Evolutionary conservation across 2,329 filamentous ascomycete genomes (phyloP), one percentile per base, ranked within the genome.

Genomic region (Berkeleyomyces basicola): DNA sequence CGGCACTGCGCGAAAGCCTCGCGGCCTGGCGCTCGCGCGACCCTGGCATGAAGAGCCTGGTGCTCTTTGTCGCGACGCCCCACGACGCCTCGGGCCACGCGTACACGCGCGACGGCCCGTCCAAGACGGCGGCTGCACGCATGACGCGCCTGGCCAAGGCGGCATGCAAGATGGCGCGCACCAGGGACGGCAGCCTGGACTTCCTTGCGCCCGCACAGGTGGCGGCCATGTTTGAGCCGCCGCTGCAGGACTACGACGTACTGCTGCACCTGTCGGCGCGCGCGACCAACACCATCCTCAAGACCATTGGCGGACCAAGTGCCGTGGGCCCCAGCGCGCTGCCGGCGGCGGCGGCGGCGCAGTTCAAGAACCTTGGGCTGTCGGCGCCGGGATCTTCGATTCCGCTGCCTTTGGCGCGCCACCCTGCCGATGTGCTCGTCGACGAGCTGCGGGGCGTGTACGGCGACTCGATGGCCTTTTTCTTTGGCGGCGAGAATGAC

Each of bases 11-110:
- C 44, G 87, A 84, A 3, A 83, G 86, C 23, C 85, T 97, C 64
- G 83, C 89, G 65, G 85, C 86, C 11, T 95, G 90, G 89, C 82
- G 93, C 64, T 89, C 87, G 67, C 84, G 93, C 61, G 93, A 99
- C 69, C 90, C 91, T 0, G 83, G 81, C 61, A 88, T 97, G 84
- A 95, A 93, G 73, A 84, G 84, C 65, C 82, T 88, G 2, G 85
- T 87, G 16, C 75, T 97, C 46, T 88, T 96, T 69, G 86, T 86
- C 3, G 90, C 90, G 2, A 90, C 89, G 0, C 87, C 88, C 61
- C 76, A 88, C 66, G 90, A 96, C 68, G 74, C 76, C 4, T 87
- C 86, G 43, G 93, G 93, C 3, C 82, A 85, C 7, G 86, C 86
- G 0, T 97, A 90, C 79, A 96, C 90, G 59, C 80, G 60, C 36